Conservation (phyloP, 2,329 filamentous ascomycete genomes). For the Claviceps purpurea region DNA sequence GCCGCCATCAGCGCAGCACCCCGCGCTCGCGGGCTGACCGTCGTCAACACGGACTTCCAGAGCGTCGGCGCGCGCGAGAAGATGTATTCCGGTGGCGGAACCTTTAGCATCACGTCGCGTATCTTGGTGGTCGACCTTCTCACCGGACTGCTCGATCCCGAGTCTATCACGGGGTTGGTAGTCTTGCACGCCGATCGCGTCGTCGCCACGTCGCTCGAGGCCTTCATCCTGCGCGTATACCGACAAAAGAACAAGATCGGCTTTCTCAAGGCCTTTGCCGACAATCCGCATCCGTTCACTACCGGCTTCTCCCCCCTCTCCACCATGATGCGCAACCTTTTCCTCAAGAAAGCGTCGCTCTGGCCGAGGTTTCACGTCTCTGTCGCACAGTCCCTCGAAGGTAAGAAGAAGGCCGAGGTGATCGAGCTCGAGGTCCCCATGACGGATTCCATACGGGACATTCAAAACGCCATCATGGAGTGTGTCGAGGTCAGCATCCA, state of each 20-base stretch:
- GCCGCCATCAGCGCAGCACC: constrained; percentile 76
- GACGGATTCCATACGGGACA: constrained; percentile 85
- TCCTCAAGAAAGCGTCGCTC: constrained; percentile 73
- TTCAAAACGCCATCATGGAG: constrained; percentile 88
- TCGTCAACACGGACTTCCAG: constrained; percentile 91
- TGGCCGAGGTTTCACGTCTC: constrained; percentile 91
- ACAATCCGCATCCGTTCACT: constrained; percentile 82
- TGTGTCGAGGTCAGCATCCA: constrained; percentile 92
- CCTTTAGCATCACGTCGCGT: constrained; percentile 90
- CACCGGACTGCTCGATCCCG: constrained; percentile 67
- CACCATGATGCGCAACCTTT: constrained; percentile 80
- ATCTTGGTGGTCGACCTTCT: constrained; percentile 91
- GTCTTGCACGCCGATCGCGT: constrained; percentile 82
- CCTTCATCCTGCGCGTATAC: constrained; percentile 89
- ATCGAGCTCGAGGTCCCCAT: constrained; percentile 94
- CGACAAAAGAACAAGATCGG: constrained; percentile 87
- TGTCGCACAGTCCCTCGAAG: constrained; percentile 80
- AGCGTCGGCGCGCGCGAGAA: constrained; percentile 79
- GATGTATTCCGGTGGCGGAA: constrained; percentile 78
- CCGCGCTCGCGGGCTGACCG: constrained; percentile 69
- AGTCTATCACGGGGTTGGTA: constrained; percentile 75
- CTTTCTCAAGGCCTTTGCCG: constrained; percentile 92
- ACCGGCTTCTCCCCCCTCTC: constrained; percentile 77
- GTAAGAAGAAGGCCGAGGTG: constrained; percentile 86
- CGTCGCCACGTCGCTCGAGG: constrained; percentile 76